Conservation (phyloP, 2,329 filamentous ascomycete species). For the Arthrinium phaeospermum region DNA sequence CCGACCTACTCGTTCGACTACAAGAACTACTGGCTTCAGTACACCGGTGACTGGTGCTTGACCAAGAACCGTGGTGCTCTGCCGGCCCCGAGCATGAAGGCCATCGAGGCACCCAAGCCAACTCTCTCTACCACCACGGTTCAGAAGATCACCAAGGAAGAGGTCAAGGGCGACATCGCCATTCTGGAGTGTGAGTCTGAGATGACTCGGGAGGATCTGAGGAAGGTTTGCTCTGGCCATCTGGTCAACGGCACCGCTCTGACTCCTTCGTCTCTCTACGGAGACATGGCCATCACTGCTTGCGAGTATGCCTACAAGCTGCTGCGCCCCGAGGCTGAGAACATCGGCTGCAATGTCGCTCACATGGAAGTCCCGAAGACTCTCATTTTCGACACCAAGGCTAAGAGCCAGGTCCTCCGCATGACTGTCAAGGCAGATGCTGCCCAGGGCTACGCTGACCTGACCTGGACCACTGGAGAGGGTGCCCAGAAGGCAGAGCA, state of each 20-base stretch:
- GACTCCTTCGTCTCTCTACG: conserved; percentile 64
- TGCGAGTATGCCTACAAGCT: conserved; percentile 72
- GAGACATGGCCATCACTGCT: conserved; percentile 59
- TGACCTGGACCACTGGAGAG: conserved; percentile 65
- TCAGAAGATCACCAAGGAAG: conserved; percentile 67
- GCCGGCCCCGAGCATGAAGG: conserved; percentile 46
- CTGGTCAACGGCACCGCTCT: conserved; percentile 70
- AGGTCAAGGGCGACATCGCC: conserved; percentile 64
- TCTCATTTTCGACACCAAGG: conserved; percentile 61
- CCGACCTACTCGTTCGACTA: conserved; percentile 72
- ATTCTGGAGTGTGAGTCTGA: conserved; percentile 70
- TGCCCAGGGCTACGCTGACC: conserved; percentile 57
- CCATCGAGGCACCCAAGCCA: conserved; percentile 45
- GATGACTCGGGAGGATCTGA: conserved; percentile 66
- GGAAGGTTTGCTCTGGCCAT: conserved; percentile 67
- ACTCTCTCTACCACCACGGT: conserved; percentile 70
- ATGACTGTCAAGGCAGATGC: conserved; percentile 66
- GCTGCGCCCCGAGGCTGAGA: conserved; percentile 59
- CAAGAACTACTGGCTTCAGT: conserved; percentile 76
- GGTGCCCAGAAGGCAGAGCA: conserved; percentile 66
- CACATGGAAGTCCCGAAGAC: conserved; percentile 74
- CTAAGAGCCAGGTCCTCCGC: conserved; percentile 62
- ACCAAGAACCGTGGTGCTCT: conserved; percentile 67
- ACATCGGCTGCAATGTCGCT: conserved; percentile 67
- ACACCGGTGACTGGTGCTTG: conserved; percentile 63